These are phyloP conservation scores for Penicillium bialowiezense DNA, from an alignment of 495 filamentous ascomycete genomes.

Conservation along the genomic window DNA sequence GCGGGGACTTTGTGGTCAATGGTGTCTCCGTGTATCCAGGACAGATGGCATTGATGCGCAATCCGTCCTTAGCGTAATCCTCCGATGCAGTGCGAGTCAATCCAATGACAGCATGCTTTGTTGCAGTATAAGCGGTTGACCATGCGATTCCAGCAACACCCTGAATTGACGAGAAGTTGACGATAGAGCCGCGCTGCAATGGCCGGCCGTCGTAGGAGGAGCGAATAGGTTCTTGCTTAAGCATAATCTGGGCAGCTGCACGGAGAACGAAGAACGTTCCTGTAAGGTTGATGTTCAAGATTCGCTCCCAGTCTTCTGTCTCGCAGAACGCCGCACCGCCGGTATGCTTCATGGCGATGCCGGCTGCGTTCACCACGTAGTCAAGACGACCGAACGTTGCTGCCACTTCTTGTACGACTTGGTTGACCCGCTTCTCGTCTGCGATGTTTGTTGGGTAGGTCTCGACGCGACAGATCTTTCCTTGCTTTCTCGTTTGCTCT, in stretches of 20 bases:
- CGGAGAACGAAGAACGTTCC: constrained; percentile 41
- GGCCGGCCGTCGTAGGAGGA: constrained; percentile 24
- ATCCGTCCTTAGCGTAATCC: constrained; percentile 40
- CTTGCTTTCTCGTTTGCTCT: not conserved
- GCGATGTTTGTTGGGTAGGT: constrained; percentile 29
- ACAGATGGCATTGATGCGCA: constrained; percentile 45
- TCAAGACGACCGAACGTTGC: constrained; percentile 39
- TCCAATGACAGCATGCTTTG: constrained; percentile 34
- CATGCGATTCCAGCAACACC: constrained; percentile 28
- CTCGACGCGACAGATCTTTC: constrained; percentile 10
- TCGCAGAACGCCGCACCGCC: constrained; percentile 29
- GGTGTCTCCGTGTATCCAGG: constrained; percentile 44
- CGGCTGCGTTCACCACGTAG: constrained; percentile 43
- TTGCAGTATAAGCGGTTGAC: constrained; percentile 31
- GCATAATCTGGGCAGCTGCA: constrained; percentile 38
- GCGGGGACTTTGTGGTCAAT: constrained; percentile 30
- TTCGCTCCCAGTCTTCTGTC: constrained; percentile 34
- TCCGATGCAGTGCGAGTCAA: constrained; percentile 39
- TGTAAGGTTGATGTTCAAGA: constrained; percentile 40
- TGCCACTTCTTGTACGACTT: constrained; percentile 23
- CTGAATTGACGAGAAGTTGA: constrained; percentile 45
- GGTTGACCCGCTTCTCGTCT: constrained; percentile 28
- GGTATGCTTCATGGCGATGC: constrained; percentile 34
- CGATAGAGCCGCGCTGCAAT: constrained; percentile 31
- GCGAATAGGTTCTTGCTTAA: constrained; percentile 38